Conservation (phyloP, 495 filamentous ascomycete species). For the Clohesyomyces aquaticus region DNA sequence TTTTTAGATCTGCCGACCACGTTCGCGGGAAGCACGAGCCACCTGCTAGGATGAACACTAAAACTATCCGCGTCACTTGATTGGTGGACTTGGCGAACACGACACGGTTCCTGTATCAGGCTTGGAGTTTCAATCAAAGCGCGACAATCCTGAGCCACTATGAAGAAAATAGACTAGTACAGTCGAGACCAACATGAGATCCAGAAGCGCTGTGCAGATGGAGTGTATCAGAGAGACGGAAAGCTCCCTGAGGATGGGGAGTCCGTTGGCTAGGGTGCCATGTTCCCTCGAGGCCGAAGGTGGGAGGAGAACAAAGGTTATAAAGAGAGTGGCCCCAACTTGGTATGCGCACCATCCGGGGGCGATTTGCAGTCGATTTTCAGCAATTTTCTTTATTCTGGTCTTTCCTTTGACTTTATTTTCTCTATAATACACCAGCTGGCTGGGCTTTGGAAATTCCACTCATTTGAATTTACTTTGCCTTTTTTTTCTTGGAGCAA, state of each 20-base stretch:
- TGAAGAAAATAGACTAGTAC: background rate
- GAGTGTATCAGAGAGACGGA: background rate
- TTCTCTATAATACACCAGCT: background rate
- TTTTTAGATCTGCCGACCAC: background rate
- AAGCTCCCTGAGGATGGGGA: background rate
- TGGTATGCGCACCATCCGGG: background rate
- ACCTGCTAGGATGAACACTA: background rate
- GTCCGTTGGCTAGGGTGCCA: background rate
- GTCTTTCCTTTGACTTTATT: background rate
- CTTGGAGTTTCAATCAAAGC: background rate
- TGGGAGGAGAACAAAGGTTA: background rate
- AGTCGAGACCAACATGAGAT: background rate
- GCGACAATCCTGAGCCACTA: background rate
- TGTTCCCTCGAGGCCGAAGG: background rate
- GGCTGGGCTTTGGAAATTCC: background rate
- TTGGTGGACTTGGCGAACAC: background rate
- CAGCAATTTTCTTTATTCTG: background rate
- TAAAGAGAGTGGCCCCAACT: background rate
- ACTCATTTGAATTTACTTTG: background rate
- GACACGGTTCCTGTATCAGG: background rate
- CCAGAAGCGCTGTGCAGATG: background rate
- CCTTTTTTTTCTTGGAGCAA: background rate
- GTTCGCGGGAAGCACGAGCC: background rate
- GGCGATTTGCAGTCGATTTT: background rate
- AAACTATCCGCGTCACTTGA: background rate